phyloP scores from a whole-genome alignment of 2,329 filamentous ascomycete species.

The Neoascochyta sp. region DNA sequence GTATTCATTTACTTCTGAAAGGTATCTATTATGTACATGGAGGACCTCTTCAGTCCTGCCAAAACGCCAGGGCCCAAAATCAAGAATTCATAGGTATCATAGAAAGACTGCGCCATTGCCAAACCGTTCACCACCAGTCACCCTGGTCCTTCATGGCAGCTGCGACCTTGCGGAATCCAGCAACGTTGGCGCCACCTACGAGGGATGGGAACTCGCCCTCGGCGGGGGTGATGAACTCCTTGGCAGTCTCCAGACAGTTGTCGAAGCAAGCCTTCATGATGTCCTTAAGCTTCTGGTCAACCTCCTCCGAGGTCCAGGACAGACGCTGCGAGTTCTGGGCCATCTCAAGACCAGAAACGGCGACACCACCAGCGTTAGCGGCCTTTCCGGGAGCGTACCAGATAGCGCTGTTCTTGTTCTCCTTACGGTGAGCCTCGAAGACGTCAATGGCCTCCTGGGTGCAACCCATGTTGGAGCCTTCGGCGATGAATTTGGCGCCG shows the following conservation, averaged over 20 bases:
- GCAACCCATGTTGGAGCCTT: conserved; percentile 99
- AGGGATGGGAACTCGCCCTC: conserved; percentile 86
- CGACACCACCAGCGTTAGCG: conserved; percentile 94
- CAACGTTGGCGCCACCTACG: conserved; percentile 94
- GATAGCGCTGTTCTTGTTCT: conserved; percentile 67
- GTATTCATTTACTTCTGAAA: conserved; percentile 14
- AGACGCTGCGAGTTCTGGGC: conserved; percentile 91
- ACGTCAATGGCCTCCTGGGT: conserved; percentile 91
- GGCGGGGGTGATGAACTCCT: conserved; percentile 74
- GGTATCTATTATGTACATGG: conserved; percentile 21
- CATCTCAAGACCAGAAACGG: conserved; percentile 97
- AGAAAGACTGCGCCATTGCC: conserved; percentile 12
- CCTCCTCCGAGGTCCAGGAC: conserved; percentile 82
- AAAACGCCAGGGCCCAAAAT: conserved; percentile 17
- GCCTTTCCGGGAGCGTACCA: conserved; percentile 98
- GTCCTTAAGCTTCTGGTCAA: conserved; percentile 81
- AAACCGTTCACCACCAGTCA: conserved; percentile 67
- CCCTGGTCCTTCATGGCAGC: conserved; percentile 94
- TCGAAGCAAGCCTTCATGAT: conserved; percentile 96
- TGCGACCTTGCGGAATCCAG: conserved; percentile 94
- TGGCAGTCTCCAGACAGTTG: conserved; percentile 82
- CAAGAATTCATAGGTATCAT: conserved; percentile 26
- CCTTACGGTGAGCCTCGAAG: conserved; percentile 74
- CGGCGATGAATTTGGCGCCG: conserved; percentile 82
- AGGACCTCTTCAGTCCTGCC: conserved; percentile 6